Percentiles rank a stretch among this genome's conserved stretches.
Evolutionary conservation across 2,329 filamentous ascomycete genomes (phyloP).

Genomic region (Fonsecaea multimorphosa): DNA sequence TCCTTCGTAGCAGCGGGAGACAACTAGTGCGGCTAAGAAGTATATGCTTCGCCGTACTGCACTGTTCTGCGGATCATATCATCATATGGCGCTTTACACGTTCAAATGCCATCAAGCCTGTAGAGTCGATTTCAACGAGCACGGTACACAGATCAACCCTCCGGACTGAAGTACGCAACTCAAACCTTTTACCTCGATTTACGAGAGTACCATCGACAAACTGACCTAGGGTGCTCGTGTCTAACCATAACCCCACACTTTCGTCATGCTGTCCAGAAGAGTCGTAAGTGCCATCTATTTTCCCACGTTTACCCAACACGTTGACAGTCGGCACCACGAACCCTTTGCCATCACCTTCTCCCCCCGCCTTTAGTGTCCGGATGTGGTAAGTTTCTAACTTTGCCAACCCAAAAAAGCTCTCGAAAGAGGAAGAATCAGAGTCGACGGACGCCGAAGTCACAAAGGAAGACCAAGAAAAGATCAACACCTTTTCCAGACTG

Average conservation of each 20-base stretch:
- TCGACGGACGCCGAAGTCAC: conserved; percentile 87
- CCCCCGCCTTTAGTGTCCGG: not conserved
- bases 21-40: not conserved
- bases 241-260: not conserved
- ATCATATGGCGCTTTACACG: not conserved
- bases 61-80: not conserved
- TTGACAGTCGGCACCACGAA: not conserved
- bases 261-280: conserved; percentile 23
- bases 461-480: conserved; percentile 97
- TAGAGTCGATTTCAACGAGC: not conserved
- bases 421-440: conserved; percentile 85
- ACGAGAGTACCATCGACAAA: too few species aligned
- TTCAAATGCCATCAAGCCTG: not conserved
- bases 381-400: conserved; percentile 1
- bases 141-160: not conserved
- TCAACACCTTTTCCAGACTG: conserved; percentile 94
- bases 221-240: not conserved
- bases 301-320: not conserved
- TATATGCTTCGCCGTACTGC: not conserved
- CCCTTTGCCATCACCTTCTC: not conserved
- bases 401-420: conserved; percentile 65
- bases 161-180: not conserved
- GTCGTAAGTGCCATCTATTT: conserved; percentile 16
- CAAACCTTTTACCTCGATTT: not conserved
- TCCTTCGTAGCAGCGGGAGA: not conserved